A percentile compares a stretch with the other conserved stretches of the same genome.
phyloP scores from a whole-genome alignment of 106 monocot genomes.

The Dioscorea alata region DNA sequence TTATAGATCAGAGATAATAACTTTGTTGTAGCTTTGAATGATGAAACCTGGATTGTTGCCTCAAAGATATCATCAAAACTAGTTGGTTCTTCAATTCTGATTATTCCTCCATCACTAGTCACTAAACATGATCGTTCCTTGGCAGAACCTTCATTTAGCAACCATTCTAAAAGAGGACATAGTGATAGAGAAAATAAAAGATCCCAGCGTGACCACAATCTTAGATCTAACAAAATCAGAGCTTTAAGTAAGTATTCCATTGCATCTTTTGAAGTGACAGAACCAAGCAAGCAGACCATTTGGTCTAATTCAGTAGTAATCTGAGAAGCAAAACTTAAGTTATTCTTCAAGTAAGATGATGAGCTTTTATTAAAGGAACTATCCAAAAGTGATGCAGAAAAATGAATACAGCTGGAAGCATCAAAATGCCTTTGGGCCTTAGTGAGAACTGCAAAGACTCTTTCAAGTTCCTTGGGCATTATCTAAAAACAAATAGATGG shows the following conservation, averaged over 20 bases:
- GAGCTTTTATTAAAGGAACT: slow-evolving; percentile 21
- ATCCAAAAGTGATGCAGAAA: slow-evolving; percentile 54
- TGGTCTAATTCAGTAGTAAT: slow-evolving; percentile 5
- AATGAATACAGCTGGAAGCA: slow-evolving; percentile 36
- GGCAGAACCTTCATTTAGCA: slow-evolving; percentile 32
- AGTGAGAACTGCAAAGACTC: slow-evolving; percentile 14
- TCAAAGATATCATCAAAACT: slow-evolving; percentile 77
- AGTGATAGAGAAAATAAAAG: slow-evolving; percentile 58
- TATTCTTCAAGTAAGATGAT: slow-evolving; percentile 2
- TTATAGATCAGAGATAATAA: slow-evolving; percentile 64
- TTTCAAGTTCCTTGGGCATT: slow-evolving; percentile 21
- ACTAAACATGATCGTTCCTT: slow-evolving; percentile 66
- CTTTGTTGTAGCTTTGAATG: slow-evolving; percentile 63
- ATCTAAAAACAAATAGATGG: slow-evolving; percentile 64
- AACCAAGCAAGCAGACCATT: slow-evolving; percentile 6
- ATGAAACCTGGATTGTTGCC: slow-evolving; percentile 64
- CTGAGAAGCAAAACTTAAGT: background rate
- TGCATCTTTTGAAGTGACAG: slow-evolving; percentile 54
- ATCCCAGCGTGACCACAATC: slow-evolving; percentile 91
- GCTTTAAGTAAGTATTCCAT: slow-evolving; percentile 66
- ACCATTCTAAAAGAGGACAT: slow-evolving; percentile 70
- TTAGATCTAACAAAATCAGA: slow-evolving; percentile 82
- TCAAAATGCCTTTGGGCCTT: slow-evolving; percentile 23
- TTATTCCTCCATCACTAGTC: slow-evolving; percentile 67
- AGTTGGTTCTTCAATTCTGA: slow-evolving; percentile 62